Base-by-base conservation (phyloP, 2,329 filamentous ascomycete genomes). In the Lasiodiplodia gonubiensis region DNA sequence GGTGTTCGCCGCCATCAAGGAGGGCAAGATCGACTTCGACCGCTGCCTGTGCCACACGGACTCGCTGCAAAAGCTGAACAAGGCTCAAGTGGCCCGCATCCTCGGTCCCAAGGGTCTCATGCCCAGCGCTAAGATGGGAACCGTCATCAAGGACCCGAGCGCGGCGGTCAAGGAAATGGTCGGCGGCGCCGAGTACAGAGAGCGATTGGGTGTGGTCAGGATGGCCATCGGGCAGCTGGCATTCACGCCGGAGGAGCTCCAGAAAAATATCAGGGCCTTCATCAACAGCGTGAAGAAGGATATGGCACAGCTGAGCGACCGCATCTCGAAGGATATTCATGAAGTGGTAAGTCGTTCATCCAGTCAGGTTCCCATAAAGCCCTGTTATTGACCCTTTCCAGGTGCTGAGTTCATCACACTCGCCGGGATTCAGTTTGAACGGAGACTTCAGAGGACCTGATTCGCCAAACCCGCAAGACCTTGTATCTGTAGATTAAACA, bases 91-190 rank as follows among this genome's bases (percentile, higher is more conserved):
- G 70, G 94, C 91, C 70, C 87, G 90, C 71, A 86, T 97, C 52
- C 84, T 99, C 23, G 95, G 95, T 74, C 95, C 96, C 54, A 90
- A 88, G 79, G 94, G 94, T 2, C 80, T 99, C 75, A 98, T 99
- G 95, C 95, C 95, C 6, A 96, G 88, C 77, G 82, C 86, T 69
- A 97, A 97, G 84, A 88, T 88, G 70, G 93, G 93, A 71, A 98
- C 95, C 0, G 91, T 99, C 67, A 93, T 97, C 27, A 90, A 87
- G 75, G 91, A 97, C 76, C 86, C 97, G 18, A 86, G 86, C 65
- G 80, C 84, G n/a, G 86, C 89, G 39, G 91, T 99, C 74, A 88
- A 87, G 74, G 92, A 94, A 71, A 89, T 97, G 80, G 88, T 93
- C 16, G 93, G 94, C 69, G 92, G 90, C 65, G 92, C 90, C 64